Conservation (phyloP, 2,329 filamentous ascomycete species). For the Mycogone perniciosa region DNA sequence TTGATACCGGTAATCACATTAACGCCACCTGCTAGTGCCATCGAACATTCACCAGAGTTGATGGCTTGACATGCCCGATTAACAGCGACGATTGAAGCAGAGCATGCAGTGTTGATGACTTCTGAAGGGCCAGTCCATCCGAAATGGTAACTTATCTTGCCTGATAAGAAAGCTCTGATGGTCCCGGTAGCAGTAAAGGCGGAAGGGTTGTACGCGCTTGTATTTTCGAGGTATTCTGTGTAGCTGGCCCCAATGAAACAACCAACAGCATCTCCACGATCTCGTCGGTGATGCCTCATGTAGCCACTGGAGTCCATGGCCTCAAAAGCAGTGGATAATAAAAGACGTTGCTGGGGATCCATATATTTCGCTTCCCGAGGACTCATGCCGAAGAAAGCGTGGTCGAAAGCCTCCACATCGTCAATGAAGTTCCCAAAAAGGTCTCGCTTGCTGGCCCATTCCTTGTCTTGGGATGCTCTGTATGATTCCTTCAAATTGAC, state of each 20-base stretch:
- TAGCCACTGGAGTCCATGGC: constrained; percentile 19
- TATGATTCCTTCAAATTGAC: constrained; percentile 13
- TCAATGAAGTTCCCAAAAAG: constrained; percentile 21
- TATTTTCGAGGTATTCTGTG: constrained; percentile 22
- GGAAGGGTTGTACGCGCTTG: constrained; percentile 19
- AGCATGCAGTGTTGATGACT: constrained; percentile 33
- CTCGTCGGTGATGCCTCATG: not conserved
- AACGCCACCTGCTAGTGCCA: constrained; percentile 33
- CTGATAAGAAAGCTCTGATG: constrained; percentile 26
- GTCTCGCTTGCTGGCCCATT: constrained; percentile 11
- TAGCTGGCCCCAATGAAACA: constrained; percentile 21
- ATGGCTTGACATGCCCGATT: constrained; percentile 26
- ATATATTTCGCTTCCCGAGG: constrained; percentile 23
- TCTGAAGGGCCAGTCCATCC: constrained; percentile 30
- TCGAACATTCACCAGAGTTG: constrained; percentile 23
- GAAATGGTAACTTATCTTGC: constrained; percentile 29
- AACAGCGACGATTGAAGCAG: constrained; percentile 29
- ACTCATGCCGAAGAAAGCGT: constrained; percentile 24
- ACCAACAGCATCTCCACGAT: constrained; percentile 17
- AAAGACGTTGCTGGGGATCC: constrained; percentile 28
- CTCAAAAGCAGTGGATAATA: constrained; percentile 32
- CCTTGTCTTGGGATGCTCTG: constrained; percentile 11
- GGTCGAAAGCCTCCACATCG: constrained; percentile 17
- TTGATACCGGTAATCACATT: constrained; percentile 28
- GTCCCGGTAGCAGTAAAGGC: constrained; percentile 30